Conservation (phyloP, 2,329 filamentous ascomycete species). For the Mycosphaerella arachidis region DNA sequence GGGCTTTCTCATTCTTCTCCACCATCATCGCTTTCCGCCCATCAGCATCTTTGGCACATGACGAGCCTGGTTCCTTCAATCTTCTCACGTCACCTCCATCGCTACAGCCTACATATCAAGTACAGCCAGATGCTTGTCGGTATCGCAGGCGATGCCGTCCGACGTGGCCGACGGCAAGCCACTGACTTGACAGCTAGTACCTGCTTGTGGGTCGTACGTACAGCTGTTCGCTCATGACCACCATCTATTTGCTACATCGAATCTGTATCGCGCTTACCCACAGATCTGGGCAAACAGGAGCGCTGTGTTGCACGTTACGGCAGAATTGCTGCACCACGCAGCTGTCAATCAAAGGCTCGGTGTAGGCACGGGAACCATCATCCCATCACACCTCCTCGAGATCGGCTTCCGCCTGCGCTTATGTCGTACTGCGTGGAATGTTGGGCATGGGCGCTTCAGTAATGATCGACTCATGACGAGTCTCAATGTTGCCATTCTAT, state of each 20-base stretch:
- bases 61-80: not conserved
- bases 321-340: constrained; percentile 8
- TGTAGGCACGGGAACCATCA: constrained; percentile 7
- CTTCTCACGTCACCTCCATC: not conserved
- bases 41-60: not conserved
- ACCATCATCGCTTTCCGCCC: too few species aligned
- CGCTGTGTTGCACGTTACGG: not conserved
- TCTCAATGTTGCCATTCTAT: constrained; percentile 2
- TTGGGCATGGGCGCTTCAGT: not conserved
- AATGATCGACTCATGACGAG: not conserved
- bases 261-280: constrained; percentile 5
- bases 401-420: not conserved
- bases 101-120: too few species aligned
- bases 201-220: constrained; percentile 7
- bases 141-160: not conserved
- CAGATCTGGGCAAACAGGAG: not conserved
- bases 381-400: not conserved
- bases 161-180: constrained; percentile 3
- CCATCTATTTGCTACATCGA: constrained; percentile 9
- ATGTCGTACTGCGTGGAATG: not conserved
- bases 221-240: not conserved
- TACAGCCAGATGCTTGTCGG: not conserved
- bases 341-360: constrained; percentile 17
- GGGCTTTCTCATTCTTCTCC: too few species aligned
- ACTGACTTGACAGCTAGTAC: constrained; percentile 16